phyloP scores from a whole-genome alignment of 83 land plant genomes.

The Picea mariana region DNA sequence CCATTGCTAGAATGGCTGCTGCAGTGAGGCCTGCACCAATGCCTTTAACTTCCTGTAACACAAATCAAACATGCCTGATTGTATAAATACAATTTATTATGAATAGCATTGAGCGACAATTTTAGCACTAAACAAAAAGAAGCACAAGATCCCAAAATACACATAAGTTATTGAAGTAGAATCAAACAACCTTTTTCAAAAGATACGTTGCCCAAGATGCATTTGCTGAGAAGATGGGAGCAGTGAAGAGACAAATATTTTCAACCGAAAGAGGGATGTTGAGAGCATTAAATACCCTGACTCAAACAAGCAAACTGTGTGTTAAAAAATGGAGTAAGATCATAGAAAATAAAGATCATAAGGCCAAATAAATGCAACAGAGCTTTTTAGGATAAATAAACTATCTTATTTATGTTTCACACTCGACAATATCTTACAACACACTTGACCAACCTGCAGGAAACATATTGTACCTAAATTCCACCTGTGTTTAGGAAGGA shows the following conservation, averaged over 20 bases:
- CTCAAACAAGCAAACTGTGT: slow-evolving; percentile 16
- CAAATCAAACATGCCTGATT: not conserved
- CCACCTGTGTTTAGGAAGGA: not conserved
- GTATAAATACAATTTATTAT: not conserved
- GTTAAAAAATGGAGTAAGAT: not conserved
- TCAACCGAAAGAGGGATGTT: slow-evolving; percentile 98
- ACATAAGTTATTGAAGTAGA: slow-evolving; percentile 1
- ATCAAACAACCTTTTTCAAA: slow-evolving; percentile 74
- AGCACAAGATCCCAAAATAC: not conserved
- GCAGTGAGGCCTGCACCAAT: slow-evolving; percentile 97
- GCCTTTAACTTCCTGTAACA: slow-evolving; percentile 92
- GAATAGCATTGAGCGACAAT: not conserved
- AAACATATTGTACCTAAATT: not conserved
- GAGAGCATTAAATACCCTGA: slow-evolving; percentile 81
- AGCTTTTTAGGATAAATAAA: not conserved
- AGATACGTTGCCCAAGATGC: slow-evolving; percentile 98
- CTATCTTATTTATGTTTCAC: not conserved
- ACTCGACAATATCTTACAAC: not conserved
- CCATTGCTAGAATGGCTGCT: slow-evolving; percentile 92
- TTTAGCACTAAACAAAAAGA: not conserved
- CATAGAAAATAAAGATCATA: not conserved
- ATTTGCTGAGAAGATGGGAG: slow-evolving; percentile 94
- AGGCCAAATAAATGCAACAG: not conserved
- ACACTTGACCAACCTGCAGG: not conserved
- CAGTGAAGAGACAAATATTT: slow-evolving; percentile 98